phyloP scores from a whole-genome alignment of 2,329 filamentous ascomycete species.

The Waltergamsia citrina region DNA sequence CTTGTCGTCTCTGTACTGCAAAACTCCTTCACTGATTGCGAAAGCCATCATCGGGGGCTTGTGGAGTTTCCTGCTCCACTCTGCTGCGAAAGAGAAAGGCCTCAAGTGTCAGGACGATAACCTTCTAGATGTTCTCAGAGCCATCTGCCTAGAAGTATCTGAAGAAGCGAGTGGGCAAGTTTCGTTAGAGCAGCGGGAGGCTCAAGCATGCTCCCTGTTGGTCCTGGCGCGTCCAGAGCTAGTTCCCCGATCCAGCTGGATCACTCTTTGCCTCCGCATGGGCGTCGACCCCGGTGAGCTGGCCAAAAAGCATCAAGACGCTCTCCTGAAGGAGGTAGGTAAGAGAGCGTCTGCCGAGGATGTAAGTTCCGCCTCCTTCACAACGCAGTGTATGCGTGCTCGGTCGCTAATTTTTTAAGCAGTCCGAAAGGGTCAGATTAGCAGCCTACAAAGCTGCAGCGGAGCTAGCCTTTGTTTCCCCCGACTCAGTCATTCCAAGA shows the following conservation, averaged over 20 bases:
- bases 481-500: conserved; percentile 66
- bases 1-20: conserved; percentile 56
- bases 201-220: conserved; percentile 67
- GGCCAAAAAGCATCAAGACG: conserved; percentile 51
- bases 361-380: conserved; percentile 27
- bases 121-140: conserved; percentile 50
- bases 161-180: too few species aligned
- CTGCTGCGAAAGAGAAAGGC: conserved; percentile 62
- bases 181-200: conserved; percentile 35
- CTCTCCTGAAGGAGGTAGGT: conserved; percentile 60
- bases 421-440: conserved; percentile 36
- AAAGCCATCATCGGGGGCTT: conserved; percentile 60
- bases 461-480: conserved; percentile 88
- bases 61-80: conserved; percentile 71
- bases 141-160: conserved; percentile 49
- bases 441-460: conserved; percentile 81
- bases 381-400: conserved; percentile 1
- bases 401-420: neutral
- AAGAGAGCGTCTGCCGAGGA: conserved; percentile 39
- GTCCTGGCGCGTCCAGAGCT: conserved; percentile 72
- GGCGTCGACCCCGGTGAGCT: conserved; percentile 76
- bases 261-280: conserved; percentile 72
- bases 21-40: conserved; percentile 47
- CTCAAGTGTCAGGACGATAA: conserved; percentile 56
- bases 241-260: conserved; percentile 76